A percentile compares a stretch with the other conserved stretches of the same genome.
Evolutionary conservation across 208 protist species (phyloP).

Genomic region (Leptomonas pyrrhocoris): DNA sequence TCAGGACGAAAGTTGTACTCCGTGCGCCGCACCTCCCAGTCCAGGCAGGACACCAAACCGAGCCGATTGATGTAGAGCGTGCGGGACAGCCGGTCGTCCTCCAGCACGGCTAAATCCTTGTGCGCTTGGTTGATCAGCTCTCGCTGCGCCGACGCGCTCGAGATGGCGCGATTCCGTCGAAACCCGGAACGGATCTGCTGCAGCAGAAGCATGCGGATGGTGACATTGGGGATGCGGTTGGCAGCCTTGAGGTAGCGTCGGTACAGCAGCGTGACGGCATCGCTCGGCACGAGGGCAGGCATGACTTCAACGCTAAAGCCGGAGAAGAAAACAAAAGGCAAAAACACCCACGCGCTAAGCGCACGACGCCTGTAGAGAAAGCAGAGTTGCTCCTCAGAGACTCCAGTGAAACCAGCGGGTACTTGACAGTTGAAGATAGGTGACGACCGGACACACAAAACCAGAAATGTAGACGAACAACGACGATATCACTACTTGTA

Average conservation of each 20-base stretch:
- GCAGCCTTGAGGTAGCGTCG: conserved; percentile 86
- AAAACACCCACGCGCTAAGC: background rate
- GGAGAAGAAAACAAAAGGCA: conserved; percentile 10
- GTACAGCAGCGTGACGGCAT: conserved; percentile 85
- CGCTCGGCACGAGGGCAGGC: conserved; percentile 80
- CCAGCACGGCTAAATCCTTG: conserved; percentile 82
- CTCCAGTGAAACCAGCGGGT: too few species aligned
- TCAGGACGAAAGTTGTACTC: conserved; percentile 87
- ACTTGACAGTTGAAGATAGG: too few species aligned
- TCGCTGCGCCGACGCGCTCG: conserved; percentile 75
- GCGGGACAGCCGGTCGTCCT: conserved; percentile 85
- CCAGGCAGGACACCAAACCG: conserved; percentile 87
- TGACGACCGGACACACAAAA: too few species aligned
- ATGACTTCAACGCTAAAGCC: conserved; percentile 27
- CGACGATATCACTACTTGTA: too few species aligned
- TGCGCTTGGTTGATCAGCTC: conserved; percentile 85
- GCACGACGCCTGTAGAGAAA: background rate
- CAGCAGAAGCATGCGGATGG: conserved; percentile 86
- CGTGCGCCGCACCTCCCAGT: conserved; percentile 87
- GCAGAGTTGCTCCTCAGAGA: too few species aligned
- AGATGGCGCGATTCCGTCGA: conserved; percentile 66
- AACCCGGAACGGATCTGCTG: conserved; percentile 85
- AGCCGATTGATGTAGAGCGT: conserved; percentile 91
- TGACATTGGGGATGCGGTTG: conserved; percentile 85
- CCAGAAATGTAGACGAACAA: too few species aligned